These are phyloP conservation scores for Boletus rubropictus DNA, from an alignment of 768 basidiomycete genomes.

Conservation along the genomic window DNA sequence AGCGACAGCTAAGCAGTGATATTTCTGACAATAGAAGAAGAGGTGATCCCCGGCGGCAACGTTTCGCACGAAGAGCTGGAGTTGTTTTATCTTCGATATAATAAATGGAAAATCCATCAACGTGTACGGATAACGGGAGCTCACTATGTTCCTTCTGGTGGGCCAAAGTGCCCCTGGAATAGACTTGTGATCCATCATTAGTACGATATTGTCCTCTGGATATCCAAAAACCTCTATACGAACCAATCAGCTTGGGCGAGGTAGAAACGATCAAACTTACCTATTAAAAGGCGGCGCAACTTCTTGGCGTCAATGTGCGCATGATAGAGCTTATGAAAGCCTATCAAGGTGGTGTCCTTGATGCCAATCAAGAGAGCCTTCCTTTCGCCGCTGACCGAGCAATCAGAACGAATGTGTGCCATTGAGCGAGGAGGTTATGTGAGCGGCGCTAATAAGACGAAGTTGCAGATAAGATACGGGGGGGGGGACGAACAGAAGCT, in stretches of 20 bases:
- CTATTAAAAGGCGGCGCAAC: conserved; percentile 19
- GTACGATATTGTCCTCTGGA: conserved; percentile 33
- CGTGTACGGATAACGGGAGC: conserved; percentile 6
- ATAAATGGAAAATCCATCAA: neutral
- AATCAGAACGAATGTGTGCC: neutral
- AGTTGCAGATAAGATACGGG: conserved; percentile 12
- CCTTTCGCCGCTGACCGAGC: conserved; percentile 3
- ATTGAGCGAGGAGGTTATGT: conserved; percentile 2
- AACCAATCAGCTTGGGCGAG: neutral
- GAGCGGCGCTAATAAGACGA: neutral
- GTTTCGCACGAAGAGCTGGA: conserved; percentile 39
- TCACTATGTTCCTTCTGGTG: conserved; percentile 41
- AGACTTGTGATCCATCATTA: conserved; percentile 37
- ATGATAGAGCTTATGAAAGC: conserved; percentile 1
- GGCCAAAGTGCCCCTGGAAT: conserved; percentile 32
- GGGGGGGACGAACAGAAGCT: neutral
- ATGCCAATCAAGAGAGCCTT: conserved; percentile 25
- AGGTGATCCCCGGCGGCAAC: conserved; percentile 45
- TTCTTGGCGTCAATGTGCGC: conserved; percentile 16
- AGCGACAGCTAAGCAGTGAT: neutral
- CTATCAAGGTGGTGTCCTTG: neutral
- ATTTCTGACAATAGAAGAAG: conserved; percentile 50
- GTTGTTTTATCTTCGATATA: conserved; percentile 35
- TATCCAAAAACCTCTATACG: conserved; percentile 36
- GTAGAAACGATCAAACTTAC: conserved; percentile 6